A percentile compares a stretch with the other conserved stretches of the same genome.
Evolutionary conservation across 108 stramenopile species (phyloP).

Genomic region (Heterococcus sp.): DNA sequence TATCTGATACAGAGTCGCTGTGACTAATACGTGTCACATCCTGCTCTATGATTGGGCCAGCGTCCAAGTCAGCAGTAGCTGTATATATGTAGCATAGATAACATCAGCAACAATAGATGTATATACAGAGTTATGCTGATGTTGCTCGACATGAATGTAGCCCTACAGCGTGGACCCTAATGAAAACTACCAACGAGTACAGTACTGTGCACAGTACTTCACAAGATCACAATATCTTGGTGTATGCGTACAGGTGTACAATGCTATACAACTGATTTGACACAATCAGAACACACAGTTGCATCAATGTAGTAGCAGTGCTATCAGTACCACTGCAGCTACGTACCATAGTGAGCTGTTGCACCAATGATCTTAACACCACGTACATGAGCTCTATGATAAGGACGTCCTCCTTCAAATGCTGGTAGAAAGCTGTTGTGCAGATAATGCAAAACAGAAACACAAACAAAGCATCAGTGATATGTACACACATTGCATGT

Average conservation of each 20-base stretch:
- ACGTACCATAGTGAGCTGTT: constrained; percentile 58
- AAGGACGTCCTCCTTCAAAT: constrained; percentile 68
- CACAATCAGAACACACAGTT: background rate
- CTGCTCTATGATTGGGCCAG: constrained; percentile 80
- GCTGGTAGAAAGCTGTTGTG: constrained; percentile 68
- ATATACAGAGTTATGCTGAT: background rate
- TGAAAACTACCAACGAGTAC: too few species aligned
- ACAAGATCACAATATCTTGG: too few species aligned
- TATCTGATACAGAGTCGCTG: constrained; percentile 69
- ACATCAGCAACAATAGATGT: background rate
- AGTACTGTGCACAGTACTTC: too few species aligned
- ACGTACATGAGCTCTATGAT: constrained; percentile 72
- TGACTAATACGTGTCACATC: constrained; percentile 57
- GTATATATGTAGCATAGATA: constrained; percentile 62
- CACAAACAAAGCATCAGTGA: too few species aligned
- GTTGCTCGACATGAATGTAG: too few species aligned
- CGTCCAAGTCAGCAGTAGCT: constrained; percentile 72
- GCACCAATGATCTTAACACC: constrained; percentile 83
- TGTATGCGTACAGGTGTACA: too few species aligned
- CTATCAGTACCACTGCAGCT: too few species aligned
- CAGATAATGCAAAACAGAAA: background rate
- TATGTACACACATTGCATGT: too few species aligned
- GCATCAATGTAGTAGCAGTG: background rate
- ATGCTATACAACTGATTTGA: too few species aligned
- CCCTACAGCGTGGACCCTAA: too few species aligned